These are phyloP conservation scores for Lichina pygmaea DNA, from an alignment of 495 filamentous ascomycete species.

Conservation along the genomic window DNA sequence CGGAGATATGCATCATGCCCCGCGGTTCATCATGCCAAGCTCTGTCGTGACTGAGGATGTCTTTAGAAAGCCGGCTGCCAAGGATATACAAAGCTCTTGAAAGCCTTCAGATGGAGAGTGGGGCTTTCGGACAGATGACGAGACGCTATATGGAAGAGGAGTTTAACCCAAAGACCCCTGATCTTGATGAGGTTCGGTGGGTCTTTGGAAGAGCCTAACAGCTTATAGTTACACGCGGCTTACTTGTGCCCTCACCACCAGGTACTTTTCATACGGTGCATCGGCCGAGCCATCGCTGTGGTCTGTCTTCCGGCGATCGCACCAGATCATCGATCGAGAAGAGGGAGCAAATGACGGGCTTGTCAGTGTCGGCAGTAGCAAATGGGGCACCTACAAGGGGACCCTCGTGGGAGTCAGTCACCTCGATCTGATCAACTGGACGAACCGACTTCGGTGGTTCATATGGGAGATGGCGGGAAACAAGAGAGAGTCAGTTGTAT, in stretches of 20 bases:
- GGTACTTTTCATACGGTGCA: constrained; percentile 84
- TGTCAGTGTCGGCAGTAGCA: constrained; percentile 61
- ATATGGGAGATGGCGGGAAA: constrained; percentile 39
- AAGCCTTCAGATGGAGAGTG: constrained; percentile 42
- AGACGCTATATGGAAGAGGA: constrained; percentile 48
- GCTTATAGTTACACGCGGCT: not conserved
- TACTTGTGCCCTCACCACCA: constrained; percentile 6
- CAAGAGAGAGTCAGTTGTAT: constrained; percentile 30
- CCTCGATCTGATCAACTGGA: constrained; percentile 91
- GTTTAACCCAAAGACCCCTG: constrained; percentile 62
- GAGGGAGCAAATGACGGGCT: constrained; percentile 87
- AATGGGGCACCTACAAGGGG: constrained; percentile 81
- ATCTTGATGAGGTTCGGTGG: constrained; percentile 39
- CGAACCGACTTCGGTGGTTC: constrained; percentile 51
- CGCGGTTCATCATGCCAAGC: too few species aligned
- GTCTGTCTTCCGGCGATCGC: constrained; percentile 48
- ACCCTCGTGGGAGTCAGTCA: constrained; percentile 75
- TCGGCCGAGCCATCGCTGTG: constrained; percentile 34
- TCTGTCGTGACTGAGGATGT: too few species aligned
- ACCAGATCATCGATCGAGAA: constrained; percentile 33
- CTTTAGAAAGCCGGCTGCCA: constrained; percentile 25
- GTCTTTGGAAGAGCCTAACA: not conserved
- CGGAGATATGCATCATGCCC: constrained; percentile 16
- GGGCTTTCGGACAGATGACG: constrained; percentile 68
- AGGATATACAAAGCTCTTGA: constrained; percentile 43